Evolutionary conservation across 148 eudicot species (phyloP).

Genomic region (Linanthus parryae): DNA sequence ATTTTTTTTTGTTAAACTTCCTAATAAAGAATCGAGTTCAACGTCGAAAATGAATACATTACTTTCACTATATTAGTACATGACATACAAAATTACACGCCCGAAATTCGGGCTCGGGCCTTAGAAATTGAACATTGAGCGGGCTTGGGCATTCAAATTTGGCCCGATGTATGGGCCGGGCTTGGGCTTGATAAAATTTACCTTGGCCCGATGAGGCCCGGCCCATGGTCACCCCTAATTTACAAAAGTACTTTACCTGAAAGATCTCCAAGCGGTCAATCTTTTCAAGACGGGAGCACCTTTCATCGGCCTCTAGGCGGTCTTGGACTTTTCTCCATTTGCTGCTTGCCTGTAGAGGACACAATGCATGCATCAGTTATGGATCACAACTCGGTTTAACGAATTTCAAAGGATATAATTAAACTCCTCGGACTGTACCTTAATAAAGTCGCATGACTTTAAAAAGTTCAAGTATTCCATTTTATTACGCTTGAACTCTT

Average conservation of each 20-base stretch:
- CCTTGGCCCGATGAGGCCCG: no score
- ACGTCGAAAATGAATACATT: no score
- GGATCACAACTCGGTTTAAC: not conserved
- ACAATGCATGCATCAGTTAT: constrained; percentile 1
- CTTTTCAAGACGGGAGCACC: constrained; percentile 85
- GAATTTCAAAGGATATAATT: constrained; percentile 2
- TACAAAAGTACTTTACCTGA: constrained; percentile 48
- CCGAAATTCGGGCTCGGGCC: no score
- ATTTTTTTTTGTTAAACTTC: no score
- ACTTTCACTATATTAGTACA: no score
- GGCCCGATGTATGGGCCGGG: no score
- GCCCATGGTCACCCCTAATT: no score
- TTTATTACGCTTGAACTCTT: constrained; percentile 59
- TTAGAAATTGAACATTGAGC: no score
- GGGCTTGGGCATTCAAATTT: no score
- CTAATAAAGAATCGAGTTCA: no score
- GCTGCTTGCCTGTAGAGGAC: constrained; percentile 66
- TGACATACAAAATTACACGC: no score
- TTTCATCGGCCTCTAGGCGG: constrained; percentile 86
- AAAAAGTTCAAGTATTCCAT: constrained; percentile 67
- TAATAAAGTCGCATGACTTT: constrained; percentile 90
- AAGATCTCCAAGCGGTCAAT: constrained; percentile 86
- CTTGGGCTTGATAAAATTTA: no score
- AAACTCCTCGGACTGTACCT: constrained; percentile 32
- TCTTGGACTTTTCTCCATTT: constrained; percentile 98